Conservation (phyloP, 2,329 filamentous ascomycete genomes). For the Stachybotrys chartarum region DNA sequence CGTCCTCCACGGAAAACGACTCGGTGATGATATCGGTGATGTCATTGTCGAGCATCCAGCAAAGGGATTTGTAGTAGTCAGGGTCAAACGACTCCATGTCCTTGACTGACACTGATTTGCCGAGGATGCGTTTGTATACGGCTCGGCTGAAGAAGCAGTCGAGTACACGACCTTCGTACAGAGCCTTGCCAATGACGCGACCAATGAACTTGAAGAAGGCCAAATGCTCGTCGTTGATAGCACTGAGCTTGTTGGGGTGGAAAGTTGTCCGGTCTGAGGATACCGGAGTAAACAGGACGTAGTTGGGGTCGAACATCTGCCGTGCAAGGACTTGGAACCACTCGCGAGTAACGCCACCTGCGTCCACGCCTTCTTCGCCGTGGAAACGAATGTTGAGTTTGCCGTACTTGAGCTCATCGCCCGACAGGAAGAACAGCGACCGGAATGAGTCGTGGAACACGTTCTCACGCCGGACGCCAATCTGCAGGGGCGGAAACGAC, state of each 20-base stretch:
- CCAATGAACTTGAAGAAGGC: constrained; percentile 99
- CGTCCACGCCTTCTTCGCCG: constrained; percentile 95
- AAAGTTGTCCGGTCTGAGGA: constrained; percentile 97
- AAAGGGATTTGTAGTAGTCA: constrained; percentile 96
- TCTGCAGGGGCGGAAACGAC: constrained; percentile 65
- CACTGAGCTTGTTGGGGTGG: constrained; percentile 92
- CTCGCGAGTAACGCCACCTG: constrained; percentile 92
- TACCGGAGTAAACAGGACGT: constrained; percentile 91
- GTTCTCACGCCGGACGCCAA: constrained; percentile 85
- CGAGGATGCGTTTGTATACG: constrained; percentile 95
- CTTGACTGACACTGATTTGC: constrained; percentile 92
- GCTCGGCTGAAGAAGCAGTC: constrained; percentile 99
- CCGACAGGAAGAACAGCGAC: constrained; percentile 93
- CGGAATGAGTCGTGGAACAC: constrained; percentile 99
- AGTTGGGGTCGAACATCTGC: constrained; percentile 99
- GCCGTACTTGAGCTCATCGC: constrained; percentile 97
- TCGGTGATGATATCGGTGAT: constrained; percentile 97
- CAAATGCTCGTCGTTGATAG: constrained; percentile 90
- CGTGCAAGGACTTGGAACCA: constrained; percentile 98
- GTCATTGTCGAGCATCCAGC: constrained; percentile 98
- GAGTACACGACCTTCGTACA: constrained; percentile 91
- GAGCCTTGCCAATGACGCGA: constrained; percentile 93
- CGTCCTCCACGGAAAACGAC: constrained; percentile 89
- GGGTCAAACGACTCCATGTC: constrained; percentile 99
- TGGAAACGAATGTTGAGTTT: constrained; percentile 98